Base-by-base conservation (phyloP, 768 basidiomycete species). In the Neoboletus subvelutipes region DNA sequence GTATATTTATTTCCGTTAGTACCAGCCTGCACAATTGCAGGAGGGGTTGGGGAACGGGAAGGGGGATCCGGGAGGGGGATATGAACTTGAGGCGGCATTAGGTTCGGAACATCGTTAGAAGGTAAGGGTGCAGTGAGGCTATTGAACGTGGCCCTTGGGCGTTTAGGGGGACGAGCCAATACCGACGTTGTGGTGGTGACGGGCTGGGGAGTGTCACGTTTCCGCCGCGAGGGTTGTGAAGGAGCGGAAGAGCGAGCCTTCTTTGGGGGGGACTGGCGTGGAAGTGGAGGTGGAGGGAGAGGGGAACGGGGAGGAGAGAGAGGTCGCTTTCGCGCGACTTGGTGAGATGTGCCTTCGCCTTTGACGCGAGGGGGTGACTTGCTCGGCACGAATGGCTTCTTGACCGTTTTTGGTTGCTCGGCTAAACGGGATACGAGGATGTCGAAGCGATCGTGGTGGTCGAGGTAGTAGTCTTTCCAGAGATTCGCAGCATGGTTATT, bases 381-480 rank as follows among this genome's bases (percentile, higher is more conserved):
- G 45, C n/a, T 50, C 24, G 55, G 33, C 7, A 64, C 59, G 18
- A 66, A 43, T 3, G 71, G 72, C 29, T 72, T 74, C 47, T 74
- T 70, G 49, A 68, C 62, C 8, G 68, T 67, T 55, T 61, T 73
- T 31, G 67, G 66, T 54, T 65, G 65, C 15, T 63, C 66, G 5
- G 43, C 34, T 29, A 66, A 53, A 57, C 60, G 64, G 50, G 67
- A 65, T 49, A 72, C 62, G 31, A 66, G 67, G 50, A 69, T 22
- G 72, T 89, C 84, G 36, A 90, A 73, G 41, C 83, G 80, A 50
- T 79, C 76, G 56, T 81, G 83, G 64, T 90, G 79, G 55, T 89
- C 87, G 17, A 91, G 77, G 62, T 87, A 91, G 66, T 89, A 89
- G 63, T 91, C 89, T 65, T 90, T 90, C 88, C 88, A 91, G 24